phyloP scores from a whole-genome alignment of 2,329 filamentous ascomycete species.

The Erysiphe pulchra region DNA sequence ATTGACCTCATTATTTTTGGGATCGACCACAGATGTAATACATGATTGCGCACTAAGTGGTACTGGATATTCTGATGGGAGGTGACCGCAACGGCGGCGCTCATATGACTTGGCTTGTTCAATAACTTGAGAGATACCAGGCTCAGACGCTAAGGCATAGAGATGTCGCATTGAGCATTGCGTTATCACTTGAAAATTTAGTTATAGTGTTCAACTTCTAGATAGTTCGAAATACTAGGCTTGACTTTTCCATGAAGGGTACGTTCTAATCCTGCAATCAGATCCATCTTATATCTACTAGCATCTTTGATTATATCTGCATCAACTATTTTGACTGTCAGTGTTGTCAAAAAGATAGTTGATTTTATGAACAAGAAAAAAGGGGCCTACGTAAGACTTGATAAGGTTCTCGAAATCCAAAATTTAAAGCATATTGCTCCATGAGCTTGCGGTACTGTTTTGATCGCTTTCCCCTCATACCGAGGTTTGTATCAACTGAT shows the following conservation, averaged over 20 bases:
- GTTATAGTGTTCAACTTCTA: conserved; percentile 1
- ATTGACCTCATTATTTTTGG: conserved; percentile 44
- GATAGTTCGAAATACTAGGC: conserved; percentile 28
- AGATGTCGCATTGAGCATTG: conserved; percentile 62
- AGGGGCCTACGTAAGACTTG: conserved; percentile 45
- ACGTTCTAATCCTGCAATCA: conserved; percentile 48
- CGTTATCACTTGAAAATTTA: conserved; percentile 34
- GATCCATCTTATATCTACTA: conserved; percentile 66
- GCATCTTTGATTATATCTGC: conserved; percentile 65
- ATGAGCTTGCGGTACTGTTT: conserved; percentile 79
- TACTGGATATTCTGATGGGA: conserved; percentile 42
- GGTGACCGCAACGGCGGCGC: conserved; percentile 53
- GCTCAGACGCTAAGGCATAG: conserved; percentile 33
- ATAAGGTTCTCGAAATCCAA: conserved; percentile 82
- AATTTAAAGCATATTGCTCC: conserved; percentile 67
- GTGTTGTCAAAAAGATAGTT: conserved; percentile 1
- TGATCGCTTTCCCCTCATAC: conserved; percentile 40
- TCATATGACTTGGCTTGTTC: conserved; percentile 51
- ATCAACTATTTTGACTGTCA: conserved; percentile 30
- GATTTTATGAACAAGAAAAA: background rate
- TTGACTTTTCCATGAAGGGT: conserved; percentile 76
- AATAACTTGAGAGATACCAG: conserved; percentile 28
- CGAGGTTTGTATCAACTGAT: background rate
- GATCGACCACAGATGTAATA: conserved; percentile 48
- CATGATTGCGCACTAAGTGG: conserved; percentile 47